phyloP scores from a whole-genome alignment of 306 rosid genomes.

The Cucumis cinereus region DNA sequence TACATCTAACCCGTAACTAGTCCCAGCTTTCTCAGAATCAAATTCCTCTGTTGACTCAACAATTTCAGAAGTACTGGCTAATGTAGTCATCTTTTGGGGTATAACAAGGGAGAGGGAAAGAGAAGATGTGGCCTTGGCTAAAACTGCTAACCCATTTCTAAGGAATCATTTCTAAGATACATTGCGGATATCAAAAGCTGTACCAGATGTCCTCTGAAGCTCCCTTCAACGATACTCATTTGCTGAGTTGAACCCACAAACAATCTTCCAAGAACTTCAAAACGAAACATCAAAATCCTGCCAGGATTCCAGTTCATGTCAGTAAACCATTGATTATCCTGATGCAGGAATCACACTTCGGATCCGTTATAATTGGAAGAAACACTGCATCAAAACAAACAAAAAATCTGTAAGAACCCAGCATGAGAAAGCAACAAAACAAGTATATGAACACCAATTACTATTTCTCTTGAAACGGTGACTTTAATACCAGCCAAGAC shows the following conservation, averaged over 20 bases:
- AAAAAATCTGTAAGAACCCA: neutral
- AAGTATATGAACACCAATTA: neutral
- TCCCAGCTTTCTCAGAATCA: slow-evolving; percentile 39
- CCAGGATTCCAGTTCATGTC: slow-evolving; percentile 24
- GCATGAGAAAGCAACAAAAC: neutral
- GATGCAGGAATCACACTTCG: neutral
- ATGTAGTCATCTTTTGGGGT: slow-evolving; percentile 40
- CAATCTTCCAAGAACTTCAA: slow-evolving; percentile 15
- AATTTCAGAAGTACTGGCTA: slow-evolving; percentile 47
- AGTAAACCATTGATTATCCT: neutral
- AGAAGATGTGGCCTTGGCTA: slow-evolving; percentile 7
- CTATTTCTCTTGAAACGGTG: neutral
- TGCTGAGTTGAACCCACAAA: slow-evolving; percentile 14
- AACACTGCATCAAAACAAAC: neutral
- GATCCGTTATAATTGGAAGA: neutral
- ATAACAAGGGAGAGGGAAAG: slow-evolving; percentile 12
- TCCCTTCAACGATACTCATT: slow-evolving; percentile 28
- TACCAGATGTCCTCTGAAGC: slow-evolving; percentile 15
- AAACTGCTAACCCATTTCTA: slow-evolving; percentile 41
- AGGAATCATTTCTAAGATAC: slow-evolving; percentile 17
- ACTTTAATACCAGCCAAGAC: neutral
- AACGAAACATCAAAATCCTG: slow-evolving; percentile 48
- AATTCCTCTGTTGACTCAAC: slow-evolving; percentile 59
- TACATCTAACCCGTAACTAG: slow-evolving; percentile 22
- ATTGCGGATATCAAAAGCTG: slow-evolving; percentile 16